Conservation (phyloP, 345 rosid genomes). For the Eucalyptus leucophloia region DNA sequence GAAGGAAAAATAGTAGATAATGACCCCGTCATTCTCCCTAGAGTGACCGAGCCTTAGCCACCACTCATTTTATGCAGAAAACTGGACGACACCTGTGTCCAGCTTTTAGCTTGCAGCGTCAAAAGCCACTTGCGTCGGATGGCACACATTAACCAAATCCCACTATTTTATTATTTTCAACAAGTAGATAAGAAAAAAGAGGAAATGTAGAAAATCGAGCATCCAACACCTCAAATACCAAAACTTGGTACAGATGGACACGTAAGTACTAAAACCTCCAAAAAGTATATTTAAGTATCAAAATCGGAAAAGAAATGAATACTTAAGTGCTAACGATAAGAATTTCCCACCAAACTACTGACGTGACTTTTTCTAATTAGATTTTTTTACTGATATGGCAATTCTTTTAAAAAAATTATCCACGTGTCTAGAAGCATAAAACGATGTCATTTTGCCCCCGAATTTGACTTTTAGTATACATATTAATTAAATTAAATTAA, state of each 20-base stretch:
- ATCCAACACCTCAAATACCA: too few relatives aligned
- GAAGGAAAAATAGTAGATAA: neutral
- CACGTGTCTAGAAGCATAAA: too few relatives aligned
- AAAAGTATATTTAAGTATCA: too few relatives aligned
- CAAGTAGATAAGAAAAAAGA: neutral
- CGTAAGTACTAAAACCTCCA: too few relatives aligned
- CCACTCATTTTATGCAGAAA: neutral
- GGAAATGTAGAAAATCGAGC: neutral
- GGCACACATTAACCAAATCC: neutral
- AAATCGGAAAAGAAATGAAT: too few relatives aligned
- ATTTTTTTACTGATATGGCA: too few relatives aligned
- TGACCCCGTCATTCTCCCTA: neutral
- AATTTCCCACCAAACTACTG: too few relatives aligned
- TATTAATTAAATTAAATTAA: too few relatives aligned
- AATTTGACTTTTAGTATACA: too few relatives aligned
- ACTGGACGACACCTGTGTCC: neutral
- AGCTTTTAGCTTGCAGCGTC: neutral
- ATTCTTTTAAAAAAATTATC: too few relatives aligned
- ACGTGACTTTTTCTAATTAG: fast-evolving
- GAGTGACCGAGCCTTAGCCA: neutral
- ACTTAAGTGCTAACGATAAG: too few relatives aligned
- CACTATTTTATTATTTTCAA: neutral
- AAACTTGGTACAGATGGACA: too few relatives aligned
- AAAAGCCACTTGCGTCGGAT: neutral
- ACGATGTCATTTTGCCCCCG: fast-evolving